Conservation (phyloP, 208 protist genomes). For the Trypanosoma lewisi region DNA sequence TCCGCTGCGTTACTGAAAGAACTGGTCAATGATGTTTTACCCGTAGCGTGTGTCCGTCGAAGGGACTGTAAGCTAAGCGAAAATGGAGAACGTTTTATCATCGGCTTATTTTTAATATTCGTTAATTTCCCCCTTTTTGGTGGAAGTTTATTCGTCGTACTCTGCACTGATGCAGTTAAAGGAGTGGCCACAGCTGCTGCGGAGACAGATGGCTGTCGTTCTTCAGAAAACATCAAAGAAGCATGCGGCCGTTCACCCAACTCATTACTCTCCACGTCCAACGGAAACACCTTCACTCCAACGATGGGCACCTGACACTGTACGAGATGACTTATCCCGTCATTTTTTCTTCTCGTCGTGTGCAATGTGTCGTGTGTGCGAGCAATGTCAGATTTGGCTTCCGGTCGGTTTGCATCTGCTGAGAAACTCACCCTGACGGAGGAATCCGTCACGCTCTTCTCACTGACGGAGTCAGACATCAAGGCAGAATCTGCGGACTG, state of each 20-base stretch:
- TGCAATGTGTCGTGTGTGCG: background rate
- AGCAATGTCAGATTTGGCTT: background rate
- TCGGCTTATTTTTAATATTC: background rate
- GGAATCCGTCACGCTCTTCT: background rate
- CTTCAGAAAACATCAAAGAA: background rate
- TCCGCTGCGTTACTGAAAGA: background rate
- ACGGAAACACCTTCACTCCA: constrained; percentile 15
- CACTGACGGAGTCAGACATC: background rate
- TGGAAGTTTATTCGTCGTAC: background rate
- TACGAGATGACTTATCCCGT: background rate
- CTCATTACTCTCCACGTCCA: background rate
- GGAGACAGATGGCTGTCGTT: background rate
- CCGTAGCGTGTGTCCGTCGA: background rate
- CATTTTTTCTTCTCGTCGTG: background rate
- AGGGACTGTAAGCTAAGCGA: too few species aligned
- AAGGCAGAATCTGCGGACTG: background rate
- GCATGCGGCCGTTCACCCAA: background rate
- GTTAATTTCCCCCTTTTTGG: too few species aligned
- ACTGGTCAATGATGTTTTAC: background rate
- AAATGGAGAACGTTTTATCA: background rate
- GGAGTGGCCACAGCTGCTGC: background rate
- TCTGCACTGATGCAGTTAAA: background rate
- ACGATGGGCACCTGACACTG: constrained; percentile 12
- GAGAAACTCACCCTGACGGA: background rate
- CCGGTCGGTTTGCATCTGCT: background rate